These are phyloP conservation scores for Colletotrichum paranaense DNA, from an alignment of 2,329 filamentous ascomycete species.

Conservation along the genomic window DNA sequence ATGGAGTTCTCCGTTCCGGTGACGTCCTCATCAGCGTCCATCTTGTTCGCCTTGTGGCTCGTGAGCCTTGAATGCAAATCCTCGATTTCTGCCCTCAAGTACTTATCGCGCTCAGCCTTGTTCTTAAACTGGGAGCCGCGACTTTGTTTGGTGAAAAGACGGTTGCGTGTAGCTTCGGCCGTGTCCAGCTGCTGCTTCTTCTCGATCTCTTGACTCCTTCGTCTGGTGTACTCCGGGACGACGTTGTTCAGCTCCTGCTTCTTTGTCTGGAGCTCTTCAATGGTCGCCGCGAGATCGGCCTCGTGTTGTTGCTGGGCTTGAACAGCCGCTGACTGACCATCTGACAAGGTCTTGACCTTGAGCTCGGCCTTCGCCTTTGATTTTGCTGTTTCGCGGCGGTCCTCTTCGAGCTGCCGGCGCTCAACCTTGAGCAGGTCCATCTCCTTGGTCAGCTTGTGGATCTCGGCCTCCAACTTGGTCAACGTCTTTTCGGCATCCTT, in stretches of 20 bases:
- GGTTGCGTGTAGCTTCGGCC: conserved; percentile 78
- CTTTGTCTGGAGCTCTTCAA: conserved; percentile 78
- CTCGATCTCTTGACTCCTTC: conserved; percentile 78
- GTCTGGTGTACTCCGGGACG: conserved; percentile 80
- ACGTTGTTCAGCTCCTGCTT: conserved; percentile 81
- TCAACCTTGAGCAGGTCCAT: conserved; percentile 88
- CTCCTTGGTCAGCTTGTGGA: conserved; percentile 82
- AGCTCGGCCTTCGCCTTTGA: conserved; percentile 87
- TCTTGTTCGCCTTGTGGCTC: conserved; percentile 84
- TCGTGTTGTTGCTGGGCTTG: conserved; percentile 78
- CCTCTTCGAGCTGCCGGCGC: conserved; percentile 87
- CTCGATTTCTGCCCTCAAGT: conserved; percentile 82
- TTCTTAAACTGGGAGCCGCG: conserved; percentile 88
- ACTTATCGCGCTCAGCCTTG: conserved; percentile 89
- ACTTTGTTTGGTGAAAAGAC: conserved; percentile 92
- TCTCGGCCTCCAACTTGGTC: conserved; percentile 79
- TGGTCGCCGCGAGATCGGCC: conserved; percentile 77
- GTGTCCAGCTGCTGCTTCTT: conserved; percentile 79
- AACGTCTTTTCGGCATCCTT: conserved; percentile 84
- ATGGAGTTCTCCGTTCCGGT: conserved; percentile 78
- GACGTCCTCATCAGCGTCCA: conserved; percentile 88
- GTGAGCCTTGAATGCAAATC: conserved; percentile 82
- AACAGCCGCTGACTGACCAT: conserved; percentile 83
- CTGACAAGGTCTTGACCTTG: conserved; percentile 83
- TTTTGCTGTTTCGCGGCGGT: conserved; percentile 85